These are phyloP conservation scores for Leccinum truebloodii DNA, from an alignment of 768 basidiomycete genomes.

Conservation along the genomic window DNA sequence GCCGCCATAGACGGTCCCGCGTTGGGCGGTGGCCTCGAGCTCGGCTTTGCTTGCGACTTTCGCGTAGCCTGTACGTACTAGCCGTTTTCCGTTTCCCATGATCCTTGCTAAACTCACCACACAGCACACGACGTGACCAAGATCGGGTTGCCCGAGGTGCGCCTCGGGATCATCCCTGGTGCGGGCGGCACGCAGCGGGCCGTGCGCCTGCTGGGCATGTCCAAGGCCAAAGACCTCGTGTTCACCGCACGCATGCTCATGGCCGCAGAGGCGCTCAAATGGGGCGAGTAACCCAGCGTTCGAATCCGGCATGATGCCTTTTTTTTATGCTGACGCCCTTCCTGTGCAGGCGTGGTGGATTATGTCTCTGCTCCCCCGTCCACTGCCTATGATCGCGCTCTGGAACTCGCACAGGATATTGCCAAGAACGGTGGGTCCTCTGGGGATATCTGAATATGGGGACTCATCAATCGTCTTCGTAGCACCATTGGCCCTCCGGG, in stretches of 20 bases:
- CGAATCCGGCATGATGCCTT: neutral
- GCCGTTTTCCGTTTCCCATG: constrained; percentile 2
- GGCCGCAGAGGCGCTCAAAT: constrained; percentile 67
- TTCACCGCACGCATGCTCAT: constrained; percentile 75
- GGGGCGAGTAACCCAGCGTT: constrained; percentile 49
- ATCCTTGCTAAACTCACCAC: neutral
- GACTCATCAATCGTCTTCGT: neutral
- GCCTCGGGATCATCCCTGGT: constrained; percentile 84
- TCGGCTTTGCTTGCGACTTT: constrained; percentile 87
- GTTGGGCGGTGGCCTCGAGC: constrained; percentile 89
- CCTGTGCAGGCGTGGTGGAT: constrained; percentile 71
- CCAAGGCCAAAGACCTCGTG: constrained; percentile 84
- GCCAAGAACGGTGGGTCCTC: constrained; percentile 56
- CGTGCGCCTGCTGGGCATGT: constrained; percentile 71
- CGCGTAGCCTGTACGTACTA: constrained; percentile 72
- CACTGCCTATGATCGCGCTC: constrained; percentile 68
- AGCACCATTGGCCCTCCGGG: constrained; percentile 88
- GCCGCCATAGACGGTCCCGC: constrained; percentile 93
- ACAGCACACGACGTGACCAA: constrained; percentile 70
- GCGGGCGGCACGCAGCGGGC: constrained; percentile 88
- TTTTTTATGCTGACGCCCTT: constrained; percentile 3
- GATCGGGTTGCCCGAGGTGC: constrained; percentile 83
- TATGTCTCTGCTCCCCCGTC: constrained; percentile 65
- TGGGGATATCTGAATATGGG: neutral
- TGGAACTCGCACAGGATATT: constrained; percentile 68